These are phyloP conservation scores for Candida dubliniensis DNA, from an alignment of 1,139 yeast species.

Conservation along the genomic window DNA sequence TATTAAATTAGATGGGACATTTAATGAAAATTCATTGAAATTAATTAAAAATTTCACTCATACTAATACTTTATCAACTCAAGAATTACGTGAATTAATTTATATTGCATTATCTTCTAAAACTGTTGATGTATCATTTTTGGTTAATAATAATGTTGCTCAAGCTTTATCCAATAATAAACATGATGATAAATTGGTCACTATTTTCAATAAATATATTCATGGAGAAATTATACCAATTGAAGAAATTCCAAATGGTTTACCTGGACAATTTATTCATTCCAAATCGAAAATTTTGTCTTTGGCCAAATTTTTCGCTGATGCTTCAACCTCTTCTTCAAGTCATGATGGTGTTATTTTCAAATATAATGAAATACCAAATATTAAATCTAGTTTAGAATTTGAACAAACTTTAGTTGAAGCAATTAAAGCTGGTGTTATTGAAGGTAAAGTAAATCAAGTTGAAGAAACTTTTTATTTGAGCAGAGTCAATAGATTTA, in stretches of 20 bases:
- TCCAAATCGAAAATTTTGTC: slow-evolving; percentile 44
- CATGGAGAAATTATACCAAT: slow-evolving; percentile 32
- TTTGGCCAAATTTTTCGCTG: slow-evolving; percentile 41
- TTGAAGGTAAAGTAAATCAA: slow-evolving; percentile 52
- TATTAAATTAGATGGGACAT: slow-evolving; percentile 34
- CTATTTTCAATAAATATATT: slow-evolving; percentile 35
- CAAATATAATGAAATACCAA: slow-evolving; percentile 41
- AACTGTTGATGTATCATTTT: slow-evolving; percentile 45
- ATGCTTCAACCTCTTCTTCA: slow-evolving; percentile 16
- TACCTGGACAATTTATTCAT: slow-evolving; percentile 25
- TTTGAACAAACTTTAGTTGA: slow-evolving; percentile 45
- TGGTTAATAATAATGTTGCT: slow-evolving; percentile 43
- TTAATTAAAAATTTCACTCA: slow-evolving; percentile 38
- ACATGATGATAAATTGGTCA: slow-evolving; percentile 23
- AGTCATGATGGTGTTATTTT: slow-evolving; percentile 20
- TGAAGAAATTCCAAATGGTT: slow-evolving; percentile 13
- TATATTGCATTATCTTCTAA: slow-evolving; percentile 41
- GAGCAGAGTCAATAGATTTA: slow-evolving; percentile 44
- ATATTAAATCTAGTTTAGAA: slow-evolving; percentile 31
- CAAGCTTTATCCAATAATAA: slow-evolving; percentile 27
- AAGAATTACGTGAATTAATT: slow-evolving; percentile 37
- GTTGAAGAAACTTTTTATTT: slow-evolving; percentile 44
- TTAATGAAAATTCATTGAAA: slow-evolving; percentile 32
- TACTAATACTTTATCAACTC: slow-evolving; percentile 13
- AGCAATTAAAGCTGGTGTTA: slow-evolving; percentile 45